Base-by-base conservation (phyloP, 306 rosid species). In the Gastrolobium villosum region DNA sequence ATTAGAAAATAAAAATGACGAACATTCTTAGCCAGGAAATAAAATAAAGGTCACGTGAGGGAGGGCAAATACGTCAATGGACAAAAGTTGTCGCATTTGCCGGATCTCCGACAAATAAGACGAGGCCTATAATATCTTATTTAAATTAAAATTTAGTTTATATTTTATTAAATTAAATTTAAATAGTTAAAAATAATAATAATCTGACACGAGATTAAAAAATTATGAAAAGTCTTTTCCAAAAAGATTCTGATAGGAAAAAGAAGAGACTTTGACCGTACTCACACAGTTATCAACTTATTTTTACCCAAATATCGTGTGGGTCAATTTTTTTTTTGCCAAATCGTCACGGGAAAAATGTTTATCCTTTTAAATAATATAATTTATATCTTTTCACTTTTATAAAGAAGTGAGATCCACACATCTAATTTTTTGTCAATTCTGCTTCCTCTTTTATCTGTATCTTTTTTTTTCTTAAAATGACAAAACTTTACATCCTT, bases 61-160 rank as follows among this genome's bases (percentile, higher is more conserved):
- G 55, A 55, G 77, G 77, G 66, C 30, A 72, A 54, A 72, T 28
- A 11, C 39, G 66, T 72, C 54, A 39, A 26, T 54, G 11, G 2
- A 48, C 54, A 13, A 72, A 39, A 40, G 4, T 54, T 54, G 41
- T 54, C 53, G 39, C 54, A 55, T 39, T 56, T 28, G 54, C 30
- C 61, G 44, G n/a, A n/a, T 69, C 39, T 49, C 34, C 61, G 9
- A 69, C 74, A 26, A 55, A 55, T 41, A 39, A 72, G 65, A 54
- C 39, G 39, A 71, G 52, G 49, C 20, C 76, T 10, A 31, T 30
- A 1, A 14, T 14, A 34, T 56, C 36, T 9, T 56, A 56, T 3
- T 32, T 3, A 8, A 14, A 7, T 56, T 56, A 60, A 60, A 32
- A 57, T 10, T 34, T 13, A 15, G 0, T 66, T 66, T 26, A 20